Evolutionary conservation across 2,329 filamentous ascomycete genomes (phyloP), one percentile per base, ranked within the genome.

Genomic region (Ceratocystis albifundus): DNA sequence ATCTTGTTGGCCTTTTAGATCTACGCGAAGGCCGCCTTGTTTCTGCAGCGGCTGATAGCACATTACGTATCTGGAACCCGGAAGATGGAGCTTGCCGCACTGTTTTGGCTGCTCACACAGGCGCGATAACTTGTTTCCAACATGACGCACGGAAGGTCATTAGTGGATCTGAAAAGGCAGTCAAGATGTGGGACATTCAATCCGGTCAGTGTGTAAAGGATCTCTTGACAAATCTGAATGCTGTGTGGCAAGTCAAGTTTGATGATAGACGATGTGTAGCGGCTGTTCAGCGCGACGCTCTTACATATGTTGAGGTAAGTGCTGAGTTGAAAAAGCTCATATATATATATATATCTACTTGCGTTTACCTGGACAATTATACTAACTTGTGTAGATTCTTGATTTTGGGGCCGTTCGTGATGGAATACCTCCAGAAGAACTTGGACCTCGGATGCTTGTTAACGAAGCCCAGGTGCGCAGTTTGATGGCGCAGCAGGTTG

Each of bases 161-260:
- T 67, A 96, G 90, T 50, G 94, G 94, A 66, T 96, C 90, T 68
- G 94, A 99, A 75, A 87, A 93, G 72, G 96, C 90, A 2, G 80
- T 99, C 70, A 99, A 99, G 80, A 95, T 99, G 90, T 99, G 94
- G 94, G 90, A 99, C 73, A 88, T 96, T 62, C 85, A 86, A 72
- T 96, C 88, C 1, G 94, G 94, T 62, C 89, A 96, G 72, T 96
- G 91, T 74, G 86, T 96, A 64, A 89, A 93, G 70, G 93, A 99
- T 75, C 82, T 99, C 53, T 80, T 99, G 72, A 96, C 90, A 15
- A 92, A 96, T 72, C 81, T 99, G 45, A 93, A 88, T 70, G 92
- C 93, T n/a, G 94, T 99, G 6, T 99, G 94, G 94, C 94, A 99
- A 78, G 94, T 99, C 72, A 94, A 94, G 72, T 99, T 99, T 77